Evolutionary conservation across 2,329 filamentous ascomycete species (phyloP).

Genomic region (Phyllachora maydis): DNA sequence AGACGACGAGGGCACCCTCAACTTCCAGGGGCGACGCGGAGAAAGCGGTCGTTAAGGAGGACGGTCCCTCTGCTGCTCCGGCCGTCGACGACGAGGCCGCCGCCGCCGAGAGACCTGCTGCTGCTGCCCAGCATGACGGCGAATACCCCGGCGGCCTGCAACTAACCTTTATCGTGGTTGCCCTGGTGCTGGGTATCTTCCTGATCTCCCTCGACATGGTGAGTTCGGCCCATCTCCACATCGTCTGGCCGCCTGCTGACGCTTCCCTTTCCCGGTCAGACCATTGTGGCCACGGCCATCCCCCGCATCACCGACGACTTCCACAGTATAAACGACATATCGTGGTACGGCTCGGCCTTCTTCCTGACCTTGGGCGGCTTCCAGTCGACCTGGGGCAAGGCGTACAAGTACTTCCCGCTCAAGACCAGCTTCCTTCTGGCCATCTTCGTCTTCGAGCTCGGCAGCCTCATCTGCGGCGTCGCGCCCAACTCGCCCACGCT

Average conservation of each 20-base stretch:
- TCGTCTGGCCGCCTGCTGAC: background rate
- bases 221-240: background rate
- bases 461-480: slow-evolving; percentile 14
- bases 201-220: slow-evolving; percentile 11
- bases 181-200: slow-evolving; percentile 12
- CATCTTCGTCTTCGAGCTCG: slow-evolving; percentile 14
- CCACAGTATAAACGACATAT: slow-evolving; percentile 15
- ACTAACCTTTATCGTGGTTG: slow-evolving; percentile 8
- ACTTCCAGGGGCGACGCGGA: no score
- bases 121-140: no score
- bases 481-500: slow-evolving; percentile 11
- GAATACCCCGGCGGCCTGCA: slow-evolving; percentile 2
- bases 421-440: slow-evolving; percentile 12
- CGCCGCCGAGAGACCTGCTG: no score
- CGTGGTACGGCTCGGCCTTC: slow-evolving; percentile 18
- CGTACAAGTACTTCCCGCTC: slow-evolving; percentile 12
- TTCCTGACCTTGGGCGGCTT: slow-evolving; percentile 12
- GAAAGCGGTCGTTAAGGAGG: no score
- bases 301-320: slow-evolving; percentile 12
- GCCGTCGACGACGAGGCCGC: no score
- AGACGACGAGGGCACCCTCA: no score
- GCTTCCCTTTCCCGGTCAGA: slow-evolving; percentile 1
- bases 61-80: no score
- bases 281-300: slow-evolving; percentile 13
- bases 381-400: slow-evolving; percentile 10